Percentiles rank a stretch among this genome's conserved stretches.
These are phyloP conservation scores for Acorus calamus DNA, from an alignment of 106 monocot species.

Conservation along the genomic window DNA sequence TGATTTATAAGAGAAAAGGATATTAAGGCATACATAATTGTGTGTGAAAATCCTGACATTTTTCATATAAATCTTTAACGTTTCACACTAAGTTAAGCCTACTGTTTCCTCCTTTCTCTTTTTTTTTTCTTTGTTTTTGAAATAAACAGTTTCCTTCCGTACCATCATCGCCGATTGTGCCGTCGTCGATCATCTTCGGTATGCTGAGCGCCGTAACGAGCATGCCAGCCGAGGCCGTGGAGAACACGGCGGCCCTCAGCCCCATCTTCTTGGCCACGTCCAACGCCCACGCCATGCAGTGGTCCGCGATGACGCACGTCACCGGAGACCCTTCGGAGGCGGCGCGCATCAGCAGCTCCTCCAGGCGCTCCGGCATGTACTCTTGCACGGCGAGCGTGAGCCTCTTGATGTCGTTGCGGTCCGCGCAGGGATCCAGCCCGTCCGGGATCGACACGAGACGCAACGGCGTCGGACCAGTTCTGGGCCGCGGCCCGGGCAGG, in stretches of 20 bases:
- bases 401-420: slow-evolving; percentile 14
- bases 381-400: neutral
- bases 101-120: no score
- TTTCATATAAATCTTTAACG: no score
- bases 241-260: slow-evolving; percentile 8
- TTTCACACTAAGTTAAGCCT: no score
- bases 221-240: slow-evolving; percentile 13
- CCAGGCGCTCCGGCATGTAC: slow-evolving; percentile 17
- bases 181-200: slow-evolving; percentile 29
- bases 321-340: neutral
- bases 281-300: slow-evolving; percentile 20
- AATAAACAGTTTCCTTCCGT: neutral
- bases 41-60: no score
- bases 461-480: slow-evolving; percentile 1
- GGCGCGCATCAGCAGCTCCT: slow-evolving; percentile 11
- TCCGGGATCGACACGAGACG: slow-evolving; percentile 29
- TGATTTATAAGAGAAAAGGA: no score
- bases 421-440: slow-evolving; percentile 15
- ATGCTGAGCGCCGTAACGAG: slow-evolving; percentile 8
- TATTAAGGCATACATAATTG: no score
- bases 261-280: slow-evolving; percentile 19
- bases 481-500: neutral
- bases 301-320: slow-evolving; percentile 27
- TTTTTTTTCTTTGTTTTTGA: no score
- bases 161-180: slow-evolving; percentile 20